Base-by-base conservation (phyloP, 306 rosid genomes). In the Astragalus glycyphyllos region DNA sequence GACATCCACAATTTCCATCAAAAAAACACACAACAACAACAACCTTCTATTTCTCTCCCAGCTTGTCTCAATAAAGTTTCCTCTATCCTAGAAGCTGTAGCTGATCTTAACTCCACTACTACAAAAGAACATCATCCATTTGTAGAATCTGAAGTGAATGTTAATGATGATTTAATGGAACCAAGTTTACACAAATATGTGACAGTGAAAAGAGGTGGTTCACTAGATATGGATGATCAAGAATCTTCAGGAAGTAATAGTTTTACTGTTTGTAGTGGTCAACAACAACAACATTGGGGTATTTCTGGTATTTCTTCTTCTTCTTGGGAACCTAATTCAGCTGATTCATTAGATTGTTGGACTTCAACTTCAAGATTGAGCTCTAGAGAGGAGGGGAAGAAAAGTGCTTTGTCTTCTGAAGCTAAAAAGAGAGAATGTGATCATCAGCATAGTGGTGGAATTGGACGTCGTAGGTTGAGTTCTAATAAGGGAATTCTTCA, bases 161-260 rank as follows among this genome's bases (percentile, higher is more conserved):
- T 77, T 35, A 64, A 63, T 35, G 96, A 90, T 74, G 99, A 95
- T 79, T 78, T 95, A 65, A 82, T 74, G 83, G 91, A 91, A 76
- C 99, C 99, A 23, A 91, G 97, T 77, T 85, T 95, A 55, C 99
- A 95, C 38, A 91, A 95, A 82, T 95, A 95, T 72, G 96, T 91
- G 53, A 95, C 99, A 11, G 88, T 95, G 64, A 87, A 80, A 26
- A 84, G 97, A 56, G 99, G 98, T 11, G 87, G 88, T 10, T 74
- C 83, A 12, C 60, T 74, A 45, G 97, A 87, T 48, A 82, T 74
- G 84, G 99, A 95, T 67, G 97, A 95, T 49, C 95, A 87, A 65
- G 97, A 91, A 58, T 89, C 96, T 50, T 91, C 97, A 0, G 97
- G 97, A 17, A 95, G 97, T 81, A 95, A 89, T 75, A 91, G 95